A percentile compares a stretch with the other conserved stretches of the same genome.
These are phyloP conservation scores for Pleomassaria siparia DNA, from an alignment of 2,329 filamentous ascomycete genomes.

Conservation along the genomic window DNA sequence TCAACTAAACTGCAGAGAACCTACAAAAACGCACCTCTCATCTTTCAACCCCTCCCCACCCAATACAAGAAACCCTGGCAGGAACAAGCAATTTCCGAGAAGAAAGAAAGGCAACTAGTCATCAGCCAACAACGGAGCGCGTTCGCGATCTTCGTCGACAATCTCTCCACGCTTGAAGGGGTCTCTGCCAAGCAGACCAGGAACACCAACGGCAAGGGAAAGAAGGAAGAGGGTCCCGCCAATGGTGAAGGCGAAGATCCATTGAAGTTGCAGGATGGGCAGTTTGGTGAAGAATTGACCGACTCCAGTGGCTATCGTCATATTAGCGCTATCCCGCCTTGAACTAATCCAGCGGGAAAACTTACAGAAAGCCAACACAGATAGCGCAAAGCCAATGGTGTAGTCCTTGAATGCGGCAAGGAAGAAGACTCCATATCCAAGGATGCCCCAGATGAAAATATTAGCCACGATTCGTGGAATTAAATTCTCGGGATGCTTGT, in stretches of 20 bases:
- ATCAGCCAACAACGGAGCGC: slow-evolving; percentile 55
- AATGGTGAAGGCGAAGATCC: slow-evolving; percentile 89
- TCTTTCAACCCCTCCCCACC: too few species aligned
- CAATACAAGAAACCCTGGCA: too few species aligned
- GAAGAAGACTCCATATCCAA: slow-evolving; percentile 77
- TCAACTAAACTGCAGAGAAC: too few species aligned
- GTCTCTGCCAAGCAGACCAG: slow-evolving; percentile 62
- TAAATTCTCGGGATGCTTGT: slow-evolving; percentile 59
- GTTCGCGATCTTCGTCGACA: slow-evolving; percentile 54
- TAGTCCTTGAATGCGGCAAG: slow-evolving; percentile 71
- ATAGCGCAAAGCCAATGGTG: slow-evolving; percentile 78
- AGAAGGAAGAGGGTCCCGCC: slow-evolving; percentile 73
- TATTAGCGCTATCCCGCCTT: background rate
- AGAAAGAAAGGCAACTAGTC: slow-evolving; percentile 13
- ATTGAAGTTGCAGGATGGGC: slow-evolving; percentile 77
- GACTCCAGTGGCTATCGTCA: slow-evolving; percentile 64
- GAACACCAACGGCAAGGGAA: slow-evolving; percentile 66
- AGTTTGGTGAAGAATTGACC: slow-evolving; percentile 73
- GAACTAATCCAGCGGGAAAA: slow-evolving; percentile 1
- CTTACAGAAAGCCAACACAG: slow-evolving; percentile 69
- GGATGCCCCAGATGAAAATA: slow-evolving; percentile 82
- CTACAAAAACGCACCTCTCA: too few species aligned
- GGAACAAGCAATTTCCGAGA: too few species aligned
- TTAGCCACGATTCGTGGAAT: slow-evolving; percentile 81
- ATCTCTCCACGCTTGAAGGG: slow-evolving; percentile 51